phyloP scores from a whole-genome alignment of 805 yeast species.

The Candida maesae region DNA sequence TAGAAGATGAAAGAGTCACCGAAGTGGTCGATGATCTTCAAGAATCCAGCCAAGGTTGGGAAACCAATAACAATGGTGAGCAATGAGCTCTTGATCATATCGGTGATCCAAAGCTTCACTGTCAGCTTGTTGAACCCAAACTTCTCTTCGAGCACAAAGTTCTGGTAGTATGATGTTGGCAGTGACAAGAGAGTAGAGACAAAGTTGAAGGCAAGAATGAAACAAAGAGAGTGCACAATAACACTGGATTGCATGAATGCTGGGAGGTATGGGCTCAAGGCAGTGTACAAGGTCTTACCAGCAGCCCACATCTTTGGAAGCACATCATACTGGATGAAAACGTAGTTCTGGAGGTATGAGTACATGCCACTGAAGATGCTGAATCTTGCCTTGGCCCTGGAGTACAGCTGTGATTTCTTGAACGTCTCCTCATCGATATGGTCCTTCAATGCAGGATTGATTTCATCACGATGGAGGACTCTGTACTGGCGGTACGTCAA shows the following conservation, averaged over 20 bases:
- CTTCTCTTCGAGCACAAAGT: slow-evolving; percentile 87
- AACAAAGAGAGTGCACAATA: slow-evolving; percentile 69
- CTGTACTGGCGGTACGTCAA: slow-evolving; percentile 74
- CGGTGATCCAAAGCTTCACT: slow-evolving; percentile 63
- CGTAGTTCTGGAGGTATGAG: slow-evolving; percentile 52
- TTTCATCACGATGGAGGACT: slow-evolving; percentile 49
- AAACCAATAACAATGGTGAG: slow-evolving; percentile 60
- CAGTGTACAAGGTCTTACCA: slow-evolving; percentile 37
- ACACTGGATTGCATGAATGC: slow-evolving; percentile 44
- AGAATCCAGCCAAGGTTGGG: slow-evolving; percentile 69
- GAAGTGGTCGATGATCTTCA: slow-evolving; percentile 75
- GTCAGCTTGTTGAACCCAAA: slow-evolving; percentile 93
- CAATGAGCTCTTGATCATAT: slow-evolving; percentile 56
- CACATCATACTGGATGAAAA: slow-evolving; percentile 54
- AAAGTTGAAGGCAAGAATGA: slow-evolving; percentile 48
- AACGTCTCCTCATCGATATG: slow-evolving; percentile 73
- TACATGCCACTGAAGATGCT: slow-evolving; percentile 51
- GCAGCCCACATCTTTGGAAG: slow-evolving; percentile 60
- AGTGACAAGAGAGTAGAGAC: slow-evolving; percentile 51
- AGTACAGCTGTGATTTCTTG: slow-evolving; percentile 70
- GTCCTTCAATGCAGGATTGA: slow-evolving; percentile 67
- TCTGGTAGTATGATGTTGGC: slow-evolving; percentile 72
- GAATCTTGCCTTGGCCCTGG: slow-evolving; percentile 73
- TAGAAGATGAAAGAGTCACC: slow-evolving; percentile 82
- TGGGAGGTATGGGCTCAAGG: slow-evolving; percentile 27